Evolutionary conservation across 1,139 yeast species (phyloP), one percentile per base, ranked within the genome.

Genomic region (Suhomyces coccinellae): DNA sequence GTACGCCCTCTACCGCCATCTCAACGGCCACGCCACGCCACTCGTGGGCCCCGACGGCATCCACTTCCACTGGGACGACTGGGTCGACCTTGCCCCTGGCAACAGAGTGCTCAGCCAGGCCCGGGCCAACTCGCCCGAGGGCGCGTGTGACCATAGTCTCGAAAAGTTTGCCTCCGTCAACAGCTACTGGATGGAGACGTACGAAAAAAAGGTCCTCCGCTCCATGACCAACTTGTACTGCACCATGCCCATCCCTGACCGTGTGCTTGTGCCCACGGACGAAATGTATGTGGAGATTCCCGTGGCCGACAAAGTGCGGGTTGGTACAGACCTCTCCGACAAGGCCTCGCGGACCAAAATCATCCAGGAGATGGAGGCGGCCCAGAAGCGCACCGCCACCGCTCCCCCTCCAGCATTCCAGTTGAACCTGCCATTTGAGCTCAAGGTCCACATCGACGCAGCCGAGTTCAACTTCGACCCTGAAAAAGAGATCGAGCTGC

Each of bases 61-160:
- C 12, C 53, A 47, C 45, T 71, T 71, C 55, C 77, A 71, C 53
- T 71, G 77, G 77, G 76, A 71, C 48, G 75, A 71, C 52, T 71
- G 74, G 71, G 62, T 68, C 12, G 76, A 70, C 49, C 52, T 67
- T 39, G 49, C 56, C 22, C 62, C 66, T 3, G 73, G 59, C 2
- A 50, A 65, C 38, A 31, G 52, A 11, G 45, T 63, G 6, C 50
- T 71, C 22, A 51, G 52, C 12, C 41, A 46, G 8, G 59, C 54
- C 38, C 54, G 68, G 29, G 41, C 47, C 4, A 30, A 42, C 3
- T 50, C 43, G 10, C 63, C 69, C 5, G 57, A 55, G 4, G 69
- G 68, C 11, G 31, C 46, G 22, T 70, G 75, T 48, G 66, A 61
- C 33, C 36, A 43, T 12, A 37, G 41, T 6, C 42, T 67, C 20